These are phyloP conservation scores for Perilla frutescens DNA, from an alignment of 257 asterid species.

Conservation along the genomic window DNA sequence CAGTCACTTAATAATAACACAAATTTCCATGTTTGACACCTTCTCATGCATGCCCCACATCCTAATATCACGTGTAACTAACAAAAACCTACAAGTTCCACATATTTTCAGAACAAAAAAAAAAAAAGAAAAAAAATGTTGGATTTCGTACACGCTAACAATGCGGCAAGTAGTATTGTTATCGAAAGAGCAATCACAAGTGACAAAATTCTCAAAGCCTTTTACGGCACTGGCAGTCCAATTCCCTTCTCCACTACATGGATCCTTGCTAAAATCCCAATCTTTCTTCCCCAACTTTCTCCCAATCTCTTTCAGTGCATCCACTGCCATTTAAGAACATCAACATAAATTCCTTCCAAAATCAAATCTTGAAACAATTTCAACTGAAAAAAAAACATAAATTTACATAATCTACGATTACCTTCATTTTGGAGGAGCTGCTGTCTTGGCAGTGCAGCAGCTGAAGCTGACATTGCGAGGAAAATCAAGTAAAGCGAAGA, in stretches of 20 bases:
- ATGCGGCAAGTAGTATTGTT: conserved; percentile 70
- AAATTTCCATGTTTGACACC: background rate
- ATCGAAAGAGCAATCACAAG: conserved; percentile 73
- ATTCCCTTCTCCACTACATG: conserved; percentile 71
- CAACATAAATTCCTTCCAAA: background rate
- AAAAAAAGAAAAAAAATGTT: background rate
- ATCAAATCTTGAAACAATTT: background rate
- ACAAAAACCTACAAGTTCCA: background rate
- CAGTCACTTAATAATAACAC: background rate
- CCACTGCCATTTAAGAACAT: conserved; percentile 49
- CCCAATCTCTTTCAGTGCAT: conserved; percentile 65
- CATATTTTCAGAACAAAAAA: background rate
- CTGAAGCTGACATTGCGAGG: conserved; percentile 15
- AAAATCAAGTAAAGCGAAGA: conserved; percentile 13
- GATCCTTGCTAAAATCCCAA: conserved; percentile 81
- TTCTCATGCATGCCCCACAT: background rate
- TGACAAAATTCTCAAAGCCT: conserved; percentile 66
- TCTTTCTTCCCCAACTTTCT: conserved; percentile 70
- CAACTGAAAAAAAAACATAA: background rate
- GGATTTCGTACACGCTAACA: conserved; percentile 50
- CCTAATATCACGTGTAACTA: background rate
- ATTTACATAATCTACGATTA: conserved; percentile 16
- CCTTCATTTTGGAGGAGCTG: conserved; percentile 67
- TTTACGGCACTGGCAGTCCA: conserved; percentile 63
- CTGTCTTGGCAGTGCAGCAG: conserved; percentile 45